Conservation (phyloP, 352 stramenopile genomes). For the Phytophthora fragariae region DNA sequence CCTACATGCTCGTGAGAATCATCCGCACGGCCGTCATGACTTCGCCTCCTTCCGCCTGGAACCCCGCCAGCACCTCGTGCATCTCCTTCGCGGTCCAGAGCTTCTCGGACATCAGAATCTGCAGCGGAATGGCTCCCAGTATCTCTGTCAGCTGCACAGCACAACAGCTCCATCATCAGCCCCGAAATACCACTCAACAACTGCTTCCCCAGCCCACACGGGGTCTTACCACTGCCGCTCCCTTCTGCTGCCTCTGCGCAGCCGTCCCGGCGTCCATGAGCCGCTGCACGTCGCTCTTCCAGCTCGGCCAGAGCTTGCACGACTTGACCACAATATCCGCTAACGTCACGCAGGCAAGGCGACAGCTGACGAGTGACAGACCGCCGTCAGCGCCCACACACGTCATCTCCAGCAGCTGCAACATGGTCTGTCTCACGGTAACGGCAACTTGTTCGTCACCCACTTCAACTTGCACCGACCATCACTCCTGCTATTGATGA, state of each 20-base stretch:
- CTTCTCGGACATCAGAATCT: conserved; percentile 44
- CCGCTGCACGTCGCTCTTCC: conserved; percentile 58
- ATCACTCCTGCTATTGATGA: not conserved
- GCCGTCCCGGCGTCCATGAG: conserved; percentile 51
- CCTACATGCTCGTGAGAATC: conserved; percentile 56
- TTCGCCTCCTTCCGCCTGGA: conserved; percentile 49
- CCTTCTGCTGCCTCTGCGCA: conserved; percentile 39
- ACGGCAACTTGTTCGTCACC: conserved; percentile 21
- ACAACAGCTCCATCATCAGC: not conserved
- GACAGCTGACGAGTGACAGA: conserved; percentile 44
- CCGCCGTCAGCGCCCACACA: conserved; percentile 30
- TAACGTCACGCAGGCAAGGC: conserved; percentile 58
- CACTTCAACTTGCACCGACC: not conserved
- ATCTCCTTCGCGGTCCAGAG: conserved; percentile 39
- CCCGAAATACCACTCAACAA: not conserved
- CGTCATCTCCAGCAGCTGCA: conserved; percentile 47
- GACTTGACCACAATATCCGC: conserved; percentile 62
- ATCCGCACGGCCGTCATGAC: conserved; percentile 53
- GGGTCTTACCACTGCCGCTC: conserved; percentile 43
- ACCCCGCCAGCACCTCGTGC: conserved; percentile 36
- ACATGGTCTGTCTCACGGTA: conserved; percentile 45
- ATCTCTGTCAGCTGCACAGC: conserved; percentile 52
- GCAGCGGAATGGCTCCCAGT: conserved; percentile 54
- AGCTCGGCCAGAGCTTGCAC: conserved; percentile 45
- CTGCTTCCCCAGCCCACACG: not conserved